A percentile compares a stretch with the other conserved stretches of the same genome.
These are phyloP conservation scores for Bassia scoparia DNA, from an alignment of 148 eudicot species.

Conservation along the genomic window DNA sequence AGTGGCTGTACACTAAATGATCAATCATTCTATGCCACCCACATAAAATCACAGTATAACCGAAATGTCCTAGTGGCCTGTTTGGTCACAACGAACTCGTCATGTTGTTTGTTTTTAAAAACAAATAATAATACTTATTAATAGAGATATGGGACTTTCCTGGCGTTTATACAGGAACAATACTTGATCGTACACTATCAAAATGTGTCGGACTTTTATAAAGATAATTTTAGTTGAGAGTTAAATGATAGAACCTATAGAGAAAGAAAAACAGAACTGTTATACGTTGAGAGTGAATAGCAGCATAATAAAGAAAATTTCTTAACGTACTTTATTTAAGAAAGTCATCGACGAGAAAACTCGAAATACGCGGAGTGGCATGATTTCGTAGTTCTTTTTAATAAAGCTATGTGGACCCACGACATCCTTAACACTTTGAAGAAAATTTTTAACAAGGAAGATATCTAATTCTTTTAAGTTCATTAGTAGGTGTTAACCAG, in stretches of 20 bases:
- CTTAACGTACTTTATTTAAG: too few relatives aligned
- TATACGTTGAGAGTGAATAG: too few relatives aligned
- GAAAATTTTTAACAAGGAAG: background rate
- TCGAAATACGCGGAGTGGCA: background rate
- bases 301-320: too few relatives aligned
- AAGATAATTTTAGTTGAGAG: too few relatives aligned
- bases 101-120: conserved; percentile 5
- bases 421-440: conserved; percentile 13
- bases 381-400: background rate
- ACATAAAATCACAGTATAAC: conserved; percentile 20
- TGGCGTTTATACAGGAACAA: too few relatives aligned
- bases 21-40: conserved; percentile 26
- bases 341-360: too few relatives aligned
- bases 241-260: too few relatives aligned
- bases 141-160: too few relatives aligned
- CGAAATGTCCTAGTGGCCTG: conserved; percentile 33
- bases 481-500: conserved; percentile 1
- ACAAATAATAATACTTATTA: conserved; percentile 9
- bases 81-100: conserved; percentile 31
- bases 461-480: background rate
- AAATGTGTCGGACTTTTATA: too few relatives aligned
- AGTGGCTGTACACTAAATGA: conserved; percentile 7
- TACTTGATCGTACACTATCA: too few relatives aligned
- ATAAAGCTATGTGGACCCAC: conserved; percentile 9
- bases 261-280: too few relatives aligned